Evolutionary conservation across 768 basidiomycete species (phyloP).

Genomic region (Amanita thiersii): DNA sequence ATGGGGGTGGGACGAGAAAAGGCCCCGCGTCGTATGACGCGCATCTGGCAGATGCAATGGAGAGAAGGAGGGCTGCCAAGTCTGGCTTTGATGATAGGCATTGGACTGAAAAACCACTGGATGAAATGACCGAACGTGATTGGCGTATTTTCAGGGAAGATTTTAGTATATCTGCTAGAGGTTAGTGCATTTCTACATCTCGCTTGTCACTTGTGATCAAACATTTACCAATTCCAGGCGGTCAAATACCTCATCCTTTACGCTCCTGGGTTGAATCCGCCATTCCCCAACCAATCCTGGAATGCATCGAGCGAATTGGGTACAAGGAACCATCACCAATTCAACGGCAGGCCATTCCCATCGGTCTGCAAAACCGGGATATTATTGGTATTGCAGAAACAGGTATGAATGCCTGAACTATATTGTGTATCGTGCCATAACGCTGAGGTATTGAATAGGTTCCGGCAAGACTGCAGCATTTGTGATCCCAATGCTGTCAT

Average conservation of each 20-base stretch:
- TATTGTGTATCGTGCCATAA: too few relatives aligned
- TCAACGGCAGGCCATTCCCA: constrained; percentile 98
- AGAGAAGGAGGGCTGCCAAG: constrained; percentile 74
- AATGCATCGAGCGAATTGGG: constrained; percentile 83
- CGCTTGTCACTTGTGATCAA: constrained; percentile 2
- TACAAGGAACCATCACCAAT: constrained; percentile 98
- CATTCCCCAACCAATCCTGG: constrained; percentile 73
- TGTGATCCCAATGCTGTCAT: constrained; percentile 95
- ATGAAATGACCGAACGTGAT: constrained; percentile 95
- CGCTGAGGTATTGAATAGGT: constrained; percentile 40
- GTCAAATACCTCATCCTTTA: constrained; percentile 87
- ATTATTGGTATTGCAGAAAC: constrained; percentile 99
- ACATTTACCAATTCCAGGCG: constrained; percentile 57
- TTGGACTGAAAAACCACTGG: constrained; percentile 91
- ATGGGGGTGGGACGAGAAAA: constrained; percentile 45
- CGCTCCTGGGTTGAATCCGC: constrained; percentile 86
- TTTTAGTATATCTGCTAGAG: constrained; percentile 91
- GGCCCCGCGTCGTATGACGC: constrained; percentile 25
- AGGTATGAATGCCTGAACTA: constrained; percentile 38
- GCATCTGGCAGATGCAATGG: constrained; percentile 75
- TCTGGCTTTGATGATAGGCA: constrained; percentile 87
- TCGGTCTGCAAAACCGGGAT: constrained; percentile 92
- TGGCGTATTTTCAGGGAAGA: constrained; percentile 99
- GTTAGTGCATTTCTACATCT: constrained; percentile 29
- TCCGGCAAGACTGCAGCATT: constrained; percentile 99